These are phyloP conservation scores for Acanthochlamys bracteata DNA, from an alignment of 106 monocot species.

Conservation along the genomic window DNA sequence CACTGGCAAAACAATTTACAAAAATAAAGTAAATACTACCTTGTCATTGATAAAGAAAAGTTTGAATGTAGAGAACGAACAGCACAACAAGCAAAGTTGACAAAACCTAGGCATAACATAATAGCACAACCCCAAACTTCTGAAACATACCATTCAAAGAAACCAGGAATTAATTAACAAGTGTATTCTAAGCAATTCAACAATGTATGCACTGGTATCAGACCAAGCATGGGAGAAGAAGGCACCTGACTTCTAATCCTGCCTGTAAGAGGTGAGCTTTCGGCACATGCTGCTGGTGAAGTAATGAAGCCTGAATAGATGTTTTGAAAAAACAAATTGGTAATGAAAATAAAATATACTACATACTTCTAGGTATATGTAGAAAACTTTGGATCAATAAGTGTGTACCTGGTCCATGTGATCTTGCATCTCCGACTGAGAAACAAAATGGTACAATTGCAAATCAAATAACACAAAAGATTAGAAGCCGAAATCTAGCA, in stretches of 20 bases:
- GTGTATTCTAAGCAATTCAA: neutral
- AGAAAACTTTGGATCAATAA: too few species aligned
- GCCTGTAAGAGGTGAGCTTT: slow-evolving; percentile 62
- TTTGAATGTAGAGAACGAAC: too few species aligned
- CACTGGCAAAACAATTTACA: too few species aligned
- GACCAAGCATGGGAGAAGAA: neutral
- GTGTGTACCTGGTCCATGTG: slow-evolving; percentile 51
- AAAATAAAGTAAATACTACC: too few species aligned
- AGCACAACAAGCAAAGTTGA: too few species aligned
- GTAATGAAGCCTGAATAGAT: slow-evolving; percentile 39
- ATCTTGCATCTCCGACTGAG: slow-evolving; percentile 50
- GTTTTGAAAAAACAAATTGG: neutral
- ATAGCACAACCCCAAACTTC: too few species aligned
- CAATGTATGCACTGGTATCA: neutral
- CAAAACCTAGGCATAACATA: too few species aligned
- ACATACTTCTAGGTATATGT: too few species aligned
- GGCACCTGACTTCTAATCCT: slow-evolving; percentile 68
- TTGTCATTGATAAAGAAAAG: too few species aligned
- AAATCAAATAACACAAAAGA: neutral
- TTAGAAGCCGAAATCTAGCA: neutral
- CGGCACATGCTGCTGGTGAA: slow-evolving; percentile 78
- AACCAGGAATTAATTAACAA: too few species aligned
- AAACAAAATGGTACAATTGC: neutral
- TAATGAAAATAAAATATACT: too few species aligned
- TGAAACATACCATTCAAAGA: too few species aligned